These are phyloP conservation scores for Pisolithus orientalis DNA, from an alignment of 768 basidiomycete genomes.

Conservation along the genomic window DNA sequence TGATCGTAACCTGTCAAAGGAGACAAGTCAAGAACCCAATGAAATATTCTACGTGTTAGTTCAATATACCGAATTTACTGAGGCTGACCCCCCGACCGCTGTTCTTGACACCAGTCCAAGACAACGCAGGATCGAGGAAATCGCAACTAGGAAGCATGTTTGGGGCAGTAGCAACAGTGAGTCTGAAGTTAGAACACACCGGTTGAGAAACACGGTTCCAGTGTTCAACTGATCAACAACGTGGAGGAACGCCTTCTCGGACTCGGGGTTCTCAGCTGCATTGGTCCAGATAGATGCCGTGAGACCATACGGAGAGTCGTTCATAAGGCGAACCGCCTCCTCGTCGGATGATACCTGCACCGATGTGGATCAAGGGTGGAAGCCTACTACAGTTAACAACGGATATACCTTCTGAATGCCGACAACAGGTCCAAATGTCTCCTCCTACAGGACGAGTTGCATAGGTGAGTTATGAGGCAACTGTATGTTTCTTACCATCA, in stretches of 20 bases:
- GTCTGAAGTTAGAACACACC: constrained; percentile 32
- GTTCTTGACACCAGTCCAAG: constrained; percentile 94
- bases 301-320: constrained; percentile 92
- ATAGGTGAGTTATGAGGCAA: background rate
- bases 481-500: constrained; percentile 52
- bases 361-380: background rate
- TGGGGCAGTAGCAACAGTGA: background rate
- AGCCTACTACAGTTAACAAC: background rate
- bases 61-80: constrained; percentile 72
- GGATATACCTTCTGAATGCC: constrained; percentile 81
- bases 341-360: constrained; percentile 72
- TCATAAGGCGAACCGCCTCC: constrained; percentile 88
- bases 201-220: constrained; percentile 92
- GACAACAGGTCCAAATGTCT: constrained; percentile 90
- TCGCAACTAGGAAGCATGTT: constrained; percentile 53
- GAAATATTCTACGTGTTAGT: background rate
- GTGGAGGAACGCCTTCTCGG: constrained; percentile 59
- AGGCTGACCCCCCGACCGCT: constrained; percentile 89
- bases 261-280: constrained; percentile 49
- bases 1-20: constrained; percentile 73
- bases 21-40: constrained; percentile 1
- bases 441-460: constrained; percentile 42
- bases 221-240: constrained; percentile 67
- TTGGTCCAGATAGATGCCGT: constrained; percentile 96
- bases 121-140: constrained; percentile 84